Conservation (phyloP, 805 yeast species). For the Candida sphagnicola region DNA sequence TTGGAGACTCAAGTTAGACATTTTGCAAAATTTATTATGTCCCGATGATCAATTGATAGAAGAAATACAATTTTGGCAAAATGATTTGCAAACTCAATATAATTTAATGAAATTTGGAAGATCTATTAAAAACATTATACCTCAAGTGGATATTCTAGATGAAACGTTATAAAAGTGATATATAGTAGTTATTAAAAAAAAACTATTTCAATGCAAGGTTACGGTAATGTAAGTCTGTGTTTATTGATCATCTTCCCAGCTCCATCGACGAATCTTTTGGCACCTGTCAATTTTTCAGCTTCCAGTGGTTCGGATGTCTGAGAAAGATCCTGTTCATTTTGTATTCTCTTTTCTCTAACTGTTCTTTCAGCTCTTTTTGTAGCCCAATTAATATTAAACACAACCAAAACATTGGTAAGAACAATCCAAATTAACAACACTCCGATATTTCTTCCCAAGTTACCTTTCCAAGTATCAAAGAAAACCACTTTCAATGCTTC, state of each 20-base stretch:
- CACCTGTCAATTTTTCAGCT: background rate
- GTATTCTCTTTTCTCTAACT: slow-evolving; percentile 6
- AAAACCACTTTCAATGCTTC: slow-evolving; percentile 30
- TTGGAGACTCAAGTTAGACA: slow-evolving; percentile 19
- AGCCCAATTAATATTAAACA: slow-evolving; percentile 8
- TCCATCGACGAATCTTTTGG: background rate
- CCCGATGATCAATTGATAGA: slow-evolving; percentile 12
- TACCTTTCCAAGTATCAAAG: slow-evolving; percentile 31
- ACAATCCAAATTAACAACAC: slow-evolving; percentile 27
- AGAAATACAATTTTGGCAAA: slow-evolving; percentile 18
- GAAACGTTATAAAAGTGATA: slow-evolving; percentile 11
- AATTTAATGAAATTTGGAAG: slow-evolving; percentile 23
- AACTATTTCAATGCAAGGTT: too few relatives aligned
- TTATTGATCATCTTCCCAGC: background rate
- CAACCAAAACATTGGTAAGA: slow-evolving; percentile 12
- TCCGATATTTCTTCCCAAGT: slow-evolving; percentile 27
- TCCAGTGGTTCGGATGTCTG: slow-evolving; percentile 1
- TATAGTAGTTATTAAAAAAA: too few relatives aligned
- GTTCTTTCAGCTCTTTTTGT: slow-evolving; percentile 7
- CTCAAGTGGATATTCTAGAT: slow-evolving; percentile 23
- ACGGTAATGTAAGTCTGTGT: background rate
- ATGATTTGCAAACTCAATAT: slow-evolving; percentile 13
- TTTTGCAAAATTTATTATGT: slow-evolving; percentile 19
- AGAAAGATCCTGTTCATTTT: slow-evolving; percentile 5
- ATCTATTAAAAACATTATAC: slow-evolving; percentile 12